Percentiles rank a stretch among this genome's conserved stretches.
Conservation (phyloP, 73 alveolate genomes). For the Uronychia binucleata region DNA sequence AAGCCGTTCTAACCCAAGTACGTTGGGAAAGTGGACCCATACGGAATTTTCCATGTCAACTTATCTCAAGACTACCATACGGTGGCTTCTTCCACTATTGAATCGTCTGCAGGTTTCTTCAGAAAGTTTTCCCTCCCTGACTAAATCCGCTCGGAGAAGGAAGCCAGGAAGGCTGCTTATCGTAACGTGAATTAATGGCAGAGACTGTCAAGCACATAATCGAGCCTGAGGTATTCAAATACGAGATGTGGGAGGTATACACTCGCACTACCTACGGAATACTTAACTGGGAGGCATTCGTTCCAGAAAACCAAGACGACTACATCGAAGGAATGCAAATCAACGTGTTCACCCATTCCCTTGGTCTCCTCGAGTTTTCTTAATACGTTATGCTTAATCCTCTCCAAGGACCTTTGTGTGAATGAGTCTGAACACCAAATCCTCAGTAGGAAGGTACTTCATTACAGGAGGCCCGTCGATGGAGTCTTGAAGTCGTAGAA, state of each 20-base stretch:
- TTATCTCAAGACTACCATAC: background rate
- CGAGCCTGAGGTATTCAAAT: background rate
- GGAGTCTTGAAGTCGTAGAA: background rate
- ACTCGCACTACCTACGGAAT: background rate
- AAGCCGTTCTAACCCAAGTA: background rate
- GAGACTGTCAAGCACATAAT: background rate
- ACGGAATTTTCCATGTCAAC: background rate
- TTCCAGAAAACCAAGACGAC: background rate
- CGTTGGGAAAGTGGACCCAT: background rate
- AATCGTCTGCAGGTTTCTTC: background rate
- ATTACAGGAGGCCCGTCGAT: background rate
- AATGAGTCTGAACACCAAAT: no score
- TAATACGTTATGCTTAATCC: no score
- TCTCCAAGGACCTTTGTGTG: background rate
- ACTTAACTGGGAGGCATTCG: background rate
- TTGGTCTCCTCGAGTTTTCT: background rate
- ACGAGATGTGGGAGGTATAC: background rate
- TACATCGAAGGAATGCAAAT: background rate
- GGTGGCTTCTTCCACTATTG: background rate
- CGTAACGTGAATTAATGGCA: background rate
- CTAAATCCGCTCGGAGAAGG: background rate
- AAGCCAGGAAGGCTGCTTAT: background rate
- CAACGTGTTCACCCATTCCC: background rate
- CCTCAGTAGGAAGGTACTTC: background rate
- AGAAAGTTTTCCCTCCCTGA: background rate